Evolutionary conservation across 257 asterid genomes (phyloP).

Genomic region (Nicotiana undulata): DNA sequence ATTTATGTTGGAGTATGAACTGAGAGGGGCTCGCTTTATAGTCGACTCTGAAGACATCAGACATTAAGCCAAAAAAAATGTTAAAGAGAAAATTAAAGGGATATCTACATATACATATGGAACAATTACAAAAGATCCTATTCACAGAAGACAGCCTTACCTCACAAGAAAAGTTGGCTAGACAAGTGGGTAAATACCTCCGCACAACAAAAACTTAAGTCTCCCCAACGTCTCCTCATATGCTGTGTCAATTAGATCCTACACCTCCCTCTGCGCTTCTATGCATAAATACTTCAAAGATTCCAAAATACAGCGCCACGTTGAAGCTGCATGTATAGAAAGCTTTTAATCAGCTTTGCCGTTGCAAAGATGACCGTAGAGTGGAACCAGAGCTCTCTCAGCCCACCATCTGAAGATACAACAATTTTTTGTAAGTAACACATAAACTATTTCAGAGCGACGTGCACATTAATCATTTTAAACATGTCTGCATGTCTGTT

Average conservation of each 20-base stretch:
- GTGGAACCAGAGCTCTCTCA: neutral
- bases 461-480: neutral
- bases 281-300: neutral
- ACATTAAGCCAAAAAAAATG: neutral
- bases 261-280: neutral
- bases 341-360: slow-evolving; percentile 1
- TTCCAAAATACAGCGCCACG: neutral
- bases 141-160: neutral
- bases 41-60: neutral
- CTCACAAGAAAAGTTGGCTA: neutral
- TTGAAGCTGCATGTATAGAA: neutral
- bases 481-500: neutral
- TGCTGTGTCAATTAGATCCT: neutral
- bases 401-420: neutral
- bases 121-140: neutral
- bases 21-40: neutral
- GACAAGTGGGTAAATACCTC: neutral
- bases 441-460: neutral
- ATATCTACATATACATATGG: neutral
- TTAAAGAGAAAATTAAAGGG: neutral
- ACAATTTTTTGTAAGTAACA: neutral
- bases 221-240: neutral
- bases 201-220: neutral
- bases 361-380: neutral
- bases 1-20: neutral